Evolutionary conservation across 2,329 filamentous ascomycete species (phyloP).

Genomic region (Colletotrichum neosansevieriae): DNA sequence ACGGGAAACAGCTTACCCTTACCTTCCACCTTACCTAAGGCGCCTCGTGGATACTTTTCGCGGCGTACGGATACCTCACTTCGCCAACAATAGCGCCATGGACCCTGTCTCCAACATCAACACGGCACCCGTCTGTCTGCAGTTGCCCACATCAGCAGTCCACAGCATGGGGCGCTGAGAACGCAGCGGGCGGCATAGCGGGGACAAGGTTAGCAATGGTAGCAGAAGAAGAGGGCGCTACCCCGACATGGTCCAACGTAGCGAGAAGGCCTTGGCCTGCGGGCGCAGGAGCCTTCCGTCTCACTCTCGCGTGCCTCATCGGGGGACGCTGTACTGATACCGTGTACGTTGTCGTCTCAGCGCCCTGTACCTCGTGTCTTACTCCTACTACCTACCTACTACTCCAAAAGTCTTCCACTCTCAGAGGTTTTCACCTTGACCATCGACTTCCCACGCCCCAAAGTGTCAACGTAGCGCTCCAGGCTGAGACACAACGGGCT

Average conservation of each 20-base stretch:
- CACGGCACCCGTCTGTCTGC: slow-evolving; percentile 27
- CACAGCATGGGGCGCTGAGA: slow-evolving; percentile 34
- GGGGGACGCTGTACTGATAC: not conserved
- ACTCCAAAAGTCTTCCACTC: too few species aligned
- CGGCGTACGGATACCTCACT: not conserved
- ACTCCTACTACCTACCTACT: too few species aligned
- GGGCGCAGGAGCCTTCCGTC: slow-evolving; percentile 37
- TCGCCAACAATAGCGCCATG: not conserved
- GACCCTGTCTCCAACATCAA: not conserved
- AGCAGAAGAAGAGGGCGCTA: slow-evolving; percentile 21
- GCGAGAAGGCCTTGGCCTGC: slow-evolving; percentile 31
- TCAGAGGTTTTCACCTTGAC: not conserved
- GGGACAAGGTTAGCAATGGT: slow-evolving; percentile 33
- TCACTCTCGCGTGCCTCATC: slow-evolving; percentile 29
- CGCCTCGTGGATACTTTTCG: not conserved
- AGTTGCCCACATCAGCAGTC: slow-evolving; percentile 21
- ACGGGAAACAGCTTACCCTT: slow-evolving; percentile 32
- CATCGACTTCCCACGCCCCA: not conserved
- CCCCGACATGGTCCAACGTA: slow-evolving; percentile 28
- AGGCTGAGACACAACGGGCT: too few species aligned
- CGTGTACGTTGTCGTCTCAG: not conserved
- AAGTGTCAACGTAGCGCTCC: not conserved
- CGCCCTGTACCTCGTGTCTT: not conserved
- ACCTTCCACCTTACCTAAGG: slow-evolving; percentile 15
- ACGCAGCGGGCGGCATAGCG: slow-evolving; percentile 37